Conservation (phyloP, 768 basidiomycete genomes). For the Termitomyces sp. region DNA sequence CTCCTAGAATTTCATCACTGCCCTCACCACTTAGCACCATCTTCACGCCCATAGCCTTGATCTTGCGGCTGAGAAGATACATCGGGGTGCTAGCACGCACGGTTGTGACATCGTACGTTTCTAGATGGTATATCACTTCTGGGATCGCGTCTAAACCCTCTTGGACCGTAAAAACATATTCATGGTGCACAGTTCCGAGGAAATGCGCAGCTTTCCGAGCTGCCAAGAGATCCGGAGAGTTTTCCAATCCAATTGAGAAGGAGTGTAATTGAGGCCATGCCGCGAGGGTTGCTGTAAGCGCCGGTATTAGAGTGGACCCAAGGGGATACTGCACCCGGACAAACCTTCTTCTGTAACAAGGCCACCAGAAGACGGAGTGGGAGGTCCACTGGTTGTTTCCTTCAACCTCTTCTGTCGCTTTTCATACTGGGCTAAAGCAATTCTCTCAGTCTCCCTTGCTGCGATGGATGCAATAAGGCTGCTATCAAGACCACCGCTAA, state of each 20-base stretch:
- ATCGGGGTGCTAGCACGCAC: constrained; percentile 97
- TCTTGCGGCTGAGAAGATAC: constrained; percentile 97
- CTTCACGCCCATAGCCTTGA: constrained; percentile 99
- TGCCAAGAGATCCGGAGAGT: constrained; percentile 93
- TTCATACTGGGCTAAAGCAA: constrained; percentile 76
- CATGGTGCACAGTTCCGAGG: constrained; percentile 94
- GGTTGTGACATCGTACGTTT: constrained; percentile 99
- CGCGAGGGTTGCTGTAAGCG: constrained; percentile 59
- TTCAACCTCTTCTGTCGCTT: constrained; percentile 58
- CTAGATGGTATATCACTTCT: constrained; percentile 96
- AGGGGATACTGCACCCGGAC: constrained; percentile 4
- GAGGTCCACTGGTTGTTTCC: constrained; percentile 51
- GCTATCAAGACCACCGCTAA: constrained; percentile 94
- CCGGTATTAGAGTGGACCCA: neutral
- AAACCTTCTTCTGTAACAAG: constrained; percentile 54
- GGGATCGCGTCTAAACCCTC: constrained; percentile 97
- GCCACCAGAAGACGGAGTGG: constrained; percentile 39
- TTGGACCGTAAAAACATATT: constrained; percentile 97
- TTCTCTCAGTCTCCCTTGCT: constrained; percentile 90
- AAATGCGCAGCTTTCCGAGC: constrained; percentile 91
- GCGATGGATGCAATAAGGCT: constrained; percentile 96
- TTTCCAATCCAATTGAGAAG: constrained; percentile 92
- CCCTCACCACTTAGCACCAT: constrained; percentile 99
- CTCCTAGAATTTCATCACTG: constrained; percentile 96
- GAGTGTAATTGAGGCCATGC: constrained; percentile 97